These are phyloP conservation scores for Metarhizium humberi DNA, from an alignment of 2,329 filamentous ascomycete species.

Conservation along the genomic window DNA sequence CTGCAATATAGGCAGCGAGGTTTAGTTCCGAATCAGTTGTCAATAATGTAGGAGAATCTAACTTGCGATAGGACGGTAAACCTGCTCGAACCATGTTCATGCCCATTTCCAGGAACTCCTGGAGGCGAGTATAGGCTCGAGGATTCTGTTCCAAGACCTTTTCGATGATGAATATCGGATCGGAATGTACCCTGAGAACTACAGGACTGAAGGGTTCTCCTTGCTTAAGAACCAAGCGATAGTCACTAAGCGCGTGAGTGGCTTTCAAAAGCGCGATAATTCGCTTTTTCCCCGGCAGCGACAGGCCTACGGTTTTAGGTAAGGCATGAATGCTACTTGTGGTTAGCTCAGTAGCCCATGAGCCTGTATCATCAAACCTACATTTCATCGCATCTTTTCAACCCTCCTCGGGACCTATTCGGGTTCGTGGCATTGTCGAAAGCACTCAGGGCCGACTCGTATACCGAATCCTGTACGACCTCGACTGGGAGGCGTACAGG, in stretches of 20 bases:
- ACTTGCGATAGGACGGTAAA: conserved; percentile 19
- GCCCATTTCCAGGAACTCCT: conserved; percentile 63
- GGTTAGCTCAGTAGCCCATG: not conserved
- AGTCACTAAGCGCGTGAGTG: conserved; percentile 67
- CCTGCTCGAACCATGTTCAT: conserved; percentile 56
- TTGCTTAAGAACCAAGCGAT: conserved; percentile 69
- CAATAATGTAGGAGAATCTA: not conserved
- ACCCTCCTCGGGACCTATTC: conserved; percentile 63
- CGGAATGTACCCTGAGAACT: conserved; percentile 64
- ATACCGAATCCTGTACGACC: conserved; percentile 49
- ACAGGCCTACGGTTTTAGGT: conserved; percentile 43
- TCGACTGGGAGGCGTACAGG: conserved; percentile 39
- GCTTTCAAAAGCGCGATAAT: conserved; percentile 59
- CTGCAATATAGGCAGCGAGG: conserved; percentile 27
- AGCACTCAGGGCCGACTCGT: conserved; percentile 55
- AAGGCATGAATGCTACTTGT: conserved; percentile 53
- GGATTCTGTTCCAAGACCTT: conserved; percentile 70
- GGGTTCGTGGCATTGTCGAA: conserved; percentile 80
- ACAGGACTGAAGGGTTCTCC: conserved; percentile 74
- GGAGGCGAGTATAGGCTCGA: conserved; percentile 63
- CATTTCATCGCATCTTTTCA: conserved; percentile 73
- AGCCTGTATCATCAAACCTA: conserved; percentile 25
- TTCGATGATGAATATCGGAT: conserved; percentile 63
- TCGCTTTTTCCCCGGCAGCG: conserved; percentile 40
- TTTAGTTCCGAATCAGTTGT: not conserved